Evolutionary conservation across 1,139 yeast species (phyloP), one percentile per base, ranked within the genome.

Genomic region (Yamadazyma spencermartinsiae): DNA sequence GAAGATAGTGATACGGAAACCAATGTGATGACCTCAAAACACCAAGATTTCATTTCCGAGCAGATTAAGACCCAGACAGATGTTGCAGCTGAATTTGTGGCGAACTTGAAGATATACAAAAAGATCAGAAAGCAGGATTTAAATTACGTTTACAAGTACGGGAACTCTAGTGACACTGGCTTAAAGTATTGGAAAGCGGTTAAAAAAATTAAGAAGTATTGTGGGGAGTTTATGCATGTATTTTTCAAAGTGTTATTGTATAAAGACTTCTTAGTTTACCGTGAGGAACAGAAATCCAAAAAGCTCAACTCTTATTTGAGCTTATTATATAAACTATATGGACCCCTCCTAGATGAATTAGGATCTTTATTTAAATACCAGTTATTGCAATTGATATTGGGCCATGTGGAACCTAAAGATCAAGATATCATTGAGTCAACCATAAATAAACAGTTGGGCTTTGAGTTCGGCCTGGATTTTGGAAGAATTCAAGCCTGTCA

Each of bases 71-170:
- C 8, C 3, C 33, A 34, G 19, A 23, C 33, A 16, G 30, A 28
- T 3, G 14, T 29, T 4, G 30, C 36, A 10, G 21, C 33, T n/a
- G 43, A 37, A 17, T 31, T 50, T 3, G 34, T 46, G 12, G 28
- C 21, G 9, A 55, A 49, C 40, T 52, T 63, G 42, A 70, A 62
- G 51, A 45, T 45, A 1, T 65, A 55, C 46, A 70, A 61, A 46
- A 60, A 55, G 43, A 54, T 77, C 14, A 58, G 86, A 27, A 74
- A 81, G 45, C 62, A 62, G 14, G 72, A 78, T 45, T 55, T 76
- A 29, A 59, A 64, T 25, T 58, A 54, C 24, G 46, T 58, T 6
- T 61, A 61, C 39, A 71, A 70, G 38, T 56, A 38, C 33, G 74
- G 73, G 2, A 74, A 73, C 42, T 55, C 70, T 0, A 55, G 65